Evolutionary conservation across 1,284 basidiomycete species (phyloP), one percentile per base, ranked within the genome.

Genomic region (Leucocoprinus gongylophorus): DNA sequence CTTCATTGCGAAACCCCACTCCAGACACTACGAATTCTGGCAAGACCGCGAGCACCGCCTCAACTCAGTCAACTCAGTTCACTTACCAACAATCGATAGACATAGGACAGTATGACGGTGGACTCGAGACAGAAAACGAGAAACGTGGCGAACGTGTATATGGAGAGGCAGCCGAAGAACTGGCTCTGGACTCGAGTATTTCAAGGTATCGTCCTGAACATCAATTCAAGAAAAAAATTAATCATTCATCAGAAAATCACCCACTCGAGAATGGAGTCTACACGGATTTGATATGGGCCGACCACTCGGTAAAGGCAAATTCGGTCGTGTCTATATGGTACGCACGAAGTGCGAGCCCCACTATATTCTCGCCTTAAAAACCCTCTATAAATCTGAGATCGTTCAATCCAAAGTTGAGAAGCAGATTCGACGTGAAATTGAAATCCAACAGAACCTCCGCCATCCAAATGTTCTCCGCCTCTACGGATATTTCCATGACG

Each of bases 251-350:
- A 88, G 86, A 48, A 72, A 72, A 55, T 76, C 72, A 21, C 88
- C 85, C 12, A 91, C 86, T 21, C 80, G 75, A n/a, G 85, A 88
- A 61, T 95, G 92, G 91, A 81, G 78, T 39, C 73, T 99, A 8
- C 79, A 81, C 55, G 79, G 86, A 51, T 98, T 99, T 63, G 91
- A 97, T 59, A 95, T 99, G 59, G 97, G 97, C 12, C 81, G 93
- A 8, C 93, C 94, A 2, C 80, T 99, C 0, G 97, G 97, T 26
- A 98, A 99, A 67, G 97, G 97, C 55, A 98, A 98, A 72, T 99
- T 99, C 61, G 97, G 97, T 0, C 89, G 94, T 0, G 97, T 99
- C 23, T 99, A 99, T 76, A 94, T 99, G 83, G 94, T 97, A 38
- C 85, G 95, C 47, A 99, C 97, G 3, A 94, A 93, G 64, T 68